These are phyloP conservation scores for Pichia sp. DNA, from an alignment of 1,139 yeast genomes.

Conservation along the genomic window DNA sequence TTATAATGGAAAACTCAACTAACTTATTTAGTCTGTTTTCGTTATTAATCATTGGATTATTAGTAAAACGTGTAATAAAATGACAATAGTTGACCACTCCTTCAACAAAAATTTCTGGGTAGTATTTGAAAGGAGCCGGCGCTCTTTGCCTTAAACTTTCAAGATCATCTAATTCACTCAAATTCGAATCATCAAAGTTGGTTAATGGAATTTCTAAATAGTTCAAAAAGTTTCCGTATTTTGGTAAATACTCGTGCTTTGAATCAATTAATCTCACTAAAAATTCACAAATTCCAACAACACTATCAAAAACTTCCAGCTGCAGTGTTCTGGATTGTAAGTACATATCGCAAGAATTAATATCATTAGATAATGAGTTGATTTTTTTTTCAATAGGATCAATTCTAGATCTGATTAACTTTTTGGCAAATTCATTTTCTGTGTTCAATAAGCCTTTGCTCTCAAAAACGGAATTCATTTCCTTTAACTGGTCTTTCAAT, in stretches of 20 bases:
- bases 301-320: slow-evolving; percentile 62
- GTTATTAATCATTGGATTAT: slow-evolving; percentile 52
- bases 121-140: slow-evolving; percentile 72
- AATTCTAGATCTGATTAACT: slow-evolving; percentile 21
- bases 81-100: slow-evolving; percentile 73
- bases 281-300: slow-evolving; percentile 68
- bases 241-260: slow-evolving; percentile 49
- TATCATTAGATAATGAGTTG: slow-evolving; percentile 33
- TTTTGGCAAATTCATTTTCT: slow-evolving; percentile 27
- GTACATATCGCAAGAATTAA: slow-evolving; percentile 51
- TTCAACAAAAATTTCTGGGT: slow-evolving; percentile 82
- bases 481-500: slow-evolving; percentile 37
- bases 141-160: slow-evolving; percentile 57
- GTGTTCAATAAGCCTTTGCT: slow-evolving; percentile 7
- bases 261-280: slow-evolving; percentile 70
- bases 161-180: slow-evolving; percentile 60
- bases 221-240: slow-evolving; percentile 18
- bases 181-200: slow-evolving; percentile 33
- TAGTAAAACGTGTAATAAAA: slow-evolving; percentile 49
- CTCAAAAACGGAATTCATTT: slow-evolving; percentile 27
- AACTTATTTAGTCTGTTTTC: slow-evolving; percentile 44
- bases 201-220: slow-evolving; percentile 57
- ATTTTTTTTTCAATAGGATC: slow-evolving; percentile 22
- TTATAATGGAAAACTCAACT: slow-evolving; percentile 63
- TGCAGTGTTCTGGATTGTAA: slow-evolving; percentile 49